Conservation (phyloP, 306 rosid species). For the Castanea sativa region DNA sequence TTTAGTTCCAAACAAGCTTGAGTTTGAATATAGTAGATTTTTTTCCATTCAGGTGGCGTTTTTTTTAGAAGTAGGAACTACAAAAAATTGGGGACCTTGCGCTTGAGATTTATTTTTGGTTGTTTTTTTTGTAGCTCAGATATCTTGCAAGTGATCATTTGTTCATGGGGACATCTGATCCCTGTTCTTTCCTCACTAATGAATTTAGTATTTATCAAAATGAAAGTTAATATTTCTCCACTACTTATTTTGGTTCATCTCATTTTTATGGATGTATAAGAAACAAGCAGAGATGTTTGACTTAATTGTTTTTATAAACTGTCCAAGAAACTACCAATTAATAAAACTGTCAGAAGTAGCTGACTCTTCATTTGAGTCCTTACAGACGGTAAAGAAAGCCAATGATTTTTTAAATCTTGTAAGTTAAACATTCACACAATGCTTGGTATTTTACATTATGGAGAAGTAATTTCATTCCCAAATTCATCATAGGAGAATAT, state of each 20-base stretch:
- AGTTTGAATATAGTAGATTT: conserved; percentile 19
- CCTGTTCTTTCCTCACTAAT: neutral
- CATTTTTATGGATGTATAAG: neutral
- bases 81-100: conserved; percentile 25
- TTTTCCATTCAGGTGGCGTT: conserved; percentile 23
- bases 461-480: neutral
- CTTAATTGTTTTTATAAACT: neutral
- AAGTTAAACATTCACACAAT: neutral
- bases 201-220: neutral
- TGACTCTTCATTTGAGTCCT: neutral
- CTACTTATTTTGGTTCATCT: neutral
- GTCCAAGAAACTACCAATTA: neutral
- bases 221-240: neutral
- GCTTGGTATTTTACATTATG: neutral
- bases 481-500: neutral
- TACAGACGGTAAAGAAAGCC: neutral
- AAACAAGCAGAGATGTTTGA: neutral
- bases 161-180: conserved; percentile 1
- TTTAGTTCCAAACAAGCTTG: neutral
- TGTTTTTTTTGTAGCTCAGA: conserved; percentile 15
- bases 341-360: neutral
- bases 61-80: conserved; percentile 22
- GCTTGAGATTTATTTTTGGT: conserved; percentile 22
- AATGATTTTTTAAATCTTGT: neutral
- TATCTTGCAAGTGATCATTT: conserved; percentile 22